Evolutionary conservation across 2,329 filamentous ascomycete genomes (phyloP).

Genomic region (Colletotrichum higginsianum): DNA sequence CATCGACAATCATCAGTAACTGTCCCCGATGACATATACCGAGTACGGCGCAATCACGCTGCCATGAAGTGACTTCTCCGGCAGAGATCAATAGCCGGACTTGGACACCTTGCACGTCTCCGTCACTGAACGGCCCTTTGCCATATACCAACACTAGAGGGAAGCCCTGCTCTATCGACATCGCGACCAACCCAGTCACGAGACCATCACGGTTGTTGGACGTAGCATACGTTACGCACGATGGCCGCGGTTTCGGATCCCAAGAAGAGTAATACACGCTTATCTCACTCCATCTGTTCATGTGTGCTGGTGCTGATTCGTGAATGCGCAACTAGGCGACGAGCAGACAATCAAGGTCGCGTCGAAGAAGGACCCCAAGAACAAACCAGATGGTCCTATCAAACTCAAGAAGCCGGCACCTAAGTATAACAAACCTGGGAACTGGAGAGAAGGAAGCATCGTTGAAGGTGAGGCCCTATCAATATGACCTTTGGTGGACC

Average conservation of each 20-base stretch:
- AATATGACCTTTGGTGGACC: not conserved
- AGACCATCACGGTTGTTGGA: too few species aligned
- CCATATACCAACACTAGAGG: constrained; percentile 7
- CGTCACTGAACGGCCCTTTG: constrained; percentile 1
- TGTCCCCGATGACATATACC: constrained; percentile 9
- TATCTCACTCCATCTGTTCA: not conserved
- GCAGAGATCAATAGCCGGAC: constrained; percentile 23
- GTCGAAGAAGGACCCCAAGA: constrained; percentile 67
- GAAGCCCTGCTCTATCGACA: constrained; percentile 4
- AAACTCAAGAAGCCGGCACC: constrained; percentile 76
- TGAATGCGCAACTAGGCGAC: constrained; percentile 56
- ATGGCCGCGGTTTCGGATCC: constrained; percentile 42
- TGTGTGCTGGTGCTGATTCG: not conserved
- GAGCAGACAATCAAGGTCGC: constrained; percentile 75
- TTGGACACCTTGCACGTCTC: constrained; percentile 13
- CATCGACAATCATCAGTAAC: constrained; percentile 4
- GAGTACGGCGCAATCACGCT: constrained; percentile 1
- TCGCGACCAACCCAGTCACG: not conserved
- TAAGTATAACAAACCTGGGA: constrained; percentile 77
- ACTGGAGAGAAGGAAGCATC: constrained; percentile 79
- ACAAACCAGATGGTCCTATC: constrained; percentile 63
- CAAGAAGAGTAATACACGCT: constrained; percentile 37
- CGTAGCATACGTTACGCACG: not conserved
- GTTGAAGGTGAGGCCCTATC: constrained; percentile 66
- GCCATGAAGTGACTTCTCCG: constrained; percentile 33